Percentiles rank a stretch among this genome's conserved stretches.
phyloP scores from a whole-genome alignment of 345 rosid species.

The Adansonia digitata region DNA sequence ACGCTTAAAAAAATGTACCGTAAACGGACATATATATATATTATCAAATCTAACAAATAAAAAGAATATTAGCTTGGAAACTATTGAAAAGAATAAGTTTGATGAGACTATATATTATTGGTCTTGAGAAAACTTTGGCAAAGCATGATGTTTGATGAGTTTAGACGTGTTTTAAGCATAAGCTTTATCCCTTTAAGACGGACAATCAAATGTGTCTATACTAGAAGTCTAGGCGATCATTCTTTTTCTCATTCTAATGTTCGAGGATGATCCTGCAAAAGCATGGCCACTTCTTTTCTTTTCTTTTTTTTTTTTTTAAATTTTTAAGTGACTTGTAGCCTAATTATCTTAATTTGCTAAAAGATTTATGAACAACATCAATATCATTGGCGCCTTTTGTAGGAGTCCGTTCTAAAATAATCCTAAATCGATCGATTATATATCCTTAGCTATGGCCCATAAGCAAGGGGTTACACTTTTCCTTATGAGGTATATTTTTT shows the following conservation, averaged over 20 bases:
- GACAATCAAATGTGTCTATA: neutral
- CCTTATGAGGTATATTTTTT: too few species aligned
- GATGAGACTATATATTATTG: neutral
- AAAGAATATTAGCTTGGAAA: neutral
- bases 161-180: neutral
- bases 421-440: too few species aligned
- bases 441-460: too few species aligned
- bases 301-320: too few species aligned
- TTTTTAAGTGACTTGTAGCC: too few species aligned
- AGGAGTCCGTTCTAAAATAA: too few species aligned
- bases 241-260: neutral
- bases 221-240: neutral
- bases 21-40: too few species aligned
- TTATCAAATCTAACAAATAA: too few species aligned
- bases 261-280: neutral
- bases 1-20: too few species aligned
- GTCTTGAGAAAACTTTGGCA: neutral
- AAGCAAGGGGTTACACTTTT: too few species aligned
- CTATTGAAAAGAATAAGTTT: neutral
- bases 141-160: neutral
- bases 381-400: too few species aligned
- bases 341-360: neutral
- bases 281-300: neutral
- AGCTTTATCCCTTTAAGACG: neutral
- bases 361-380: neutral